Evolutionary conservation across 768 basidiomycete genomes (phyloP), one percentile per base, ranked within the genome.

Genomic region (Psilocybe tampanensis): DNA sequence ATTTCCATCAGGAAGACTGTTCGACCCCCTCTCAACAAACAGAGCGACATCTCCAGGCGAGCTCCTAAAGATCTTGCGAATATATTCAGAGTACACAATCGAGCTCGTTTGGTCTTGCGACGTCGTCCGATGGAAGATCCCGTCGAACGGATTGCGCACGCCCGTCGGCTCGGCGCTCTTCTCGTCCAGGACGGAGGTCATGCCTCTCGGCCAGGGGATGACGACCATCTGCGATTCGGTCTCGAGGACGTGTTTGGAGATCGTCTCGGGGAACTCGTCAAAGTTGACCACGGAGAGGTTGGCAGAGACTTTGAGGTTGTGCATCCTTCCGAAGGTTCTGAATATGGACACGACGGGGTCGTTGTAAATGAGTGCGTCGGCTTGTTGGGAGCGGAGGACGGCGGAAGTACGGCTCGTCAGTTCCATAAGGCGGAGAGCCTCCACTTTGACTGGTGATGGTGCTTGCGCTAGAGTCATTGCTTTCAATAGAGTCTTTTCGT

Each of bases 371-470:
- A 95, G 76, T 3, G 81, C 75, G 19, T 92, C 90, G 1, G 87
- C 83, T 58, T 86, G 86, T 52, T 90, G 85, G 1, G 90, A 91
- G 66, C 85, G 89, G 70, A 98, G 83, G 29, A 96, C 85, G 1
- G 90, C 89, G 2, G 92, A 94, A 1, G 92, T 91, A 56, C 97
- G 89, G 39, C 88, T 88, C 0, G 92, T 91, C 44, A 98, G 76
- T 68, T 98, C 95, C 63, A 98, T 85, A 8, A 98, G 80, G n/a
- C 95, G 93, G 1, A 98, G 80, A 0, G 90, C 90, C 59, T 93
- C 84, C 33, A 96, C 77, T 13, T 76, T 72, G 54, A 86, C 71
- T 0, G 65, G 56, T 4, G 57, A 19, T n/a, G 58, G 18, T 3
- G 42, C 15, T 29, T n/a, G 51, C 34, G 24, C 24, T 24, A 26